Base-by-base conservation (phyloP, 306 rosid genomes). In the Cucurbita ficifolia region DNA sequence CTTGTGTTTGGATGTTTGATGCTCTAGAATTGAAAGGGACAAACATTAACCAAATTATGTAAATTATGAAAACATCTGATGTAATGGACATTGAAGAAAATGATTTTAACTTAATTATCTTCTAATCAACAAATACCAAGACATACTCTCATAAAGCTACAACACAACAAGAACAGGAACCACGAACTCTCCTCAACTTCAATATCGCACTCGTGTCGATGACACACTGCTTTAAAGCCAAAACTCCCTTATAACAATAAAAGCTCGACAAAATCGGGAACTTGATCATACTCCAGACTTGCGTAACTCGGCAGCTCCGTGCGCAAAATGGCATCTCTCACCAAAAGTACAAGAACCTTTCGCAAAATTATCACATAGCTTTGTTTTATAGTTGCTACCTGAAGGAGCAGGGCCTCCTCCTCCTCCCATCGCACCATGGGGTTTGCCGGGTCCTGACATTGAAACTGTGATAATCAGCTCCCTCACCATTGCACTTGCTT, bases 281-380 rank as follows among this genome's bases (percentile, higher is more conserved):
- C 36, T 4, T 4, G 42, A 21, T 90, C 84, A 87, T 71, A 82
- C 59, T 40, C 83, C 81, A 48, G 82, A 69, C 77, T 87, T 90
- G 17, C 99, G 96, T 85, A 91, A 78, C 62, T 94, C 99, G 2
- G 87, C 79, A 19, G 85, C 84, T 65, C 99, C 97, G 35, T 94
- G 99, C 16, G 97, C 99, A 76, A 91, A 94, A 85, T 94, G 97
- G 79, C 99, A 94, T 75, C 97, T 86, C 10, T 91, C 99, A 63
- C 97, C 99, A 72, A 94, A 94, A 21, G 99, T 94, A 83, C 99
- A 94, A 57, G 92, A 80, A 54, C 99, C 99, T 73, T 91, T 91
- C 0, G 91, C 29, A 80, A 89, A 94, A 85, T 94, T 94, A 78
- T 91, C 97, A 59, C 99, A 91, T 38, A 88, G 81, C 84, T 91